A percentile compares a stretch with the other conserved stretches of the same genome.
Conservation (phyloP, 768 basidiomycete genomes). For the Mycena haematopus region DNA sequence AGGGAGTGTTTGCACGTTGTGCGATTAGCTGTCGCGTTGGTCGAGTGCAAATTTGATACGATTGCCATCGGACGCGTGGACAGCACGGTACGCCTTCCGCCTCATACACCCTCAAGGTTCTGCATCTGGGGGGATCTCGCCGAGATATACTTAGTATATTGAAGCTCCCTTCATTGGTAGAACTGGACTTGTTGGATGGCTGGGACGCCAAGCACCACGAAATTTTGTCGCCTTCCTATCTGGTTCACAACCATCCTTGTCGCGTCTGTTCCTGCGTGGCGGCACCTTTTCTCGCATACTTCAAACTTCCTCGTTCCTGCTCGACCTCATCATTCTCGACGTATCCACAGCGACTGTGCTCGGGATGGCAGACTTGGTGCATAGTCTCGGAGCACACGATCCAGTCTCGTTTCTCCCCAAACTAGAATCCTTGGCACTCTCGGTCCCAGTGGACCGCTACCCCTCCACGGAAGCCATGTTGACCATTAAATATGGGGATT, state of each 20-base stretch:
- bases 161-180: neutral
- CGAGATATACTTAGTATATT: neutral
- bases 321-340: neutral
- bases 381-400: neutral
- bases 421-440: neutral
- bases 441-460: neutral
- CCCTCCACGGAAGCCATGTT: no score
- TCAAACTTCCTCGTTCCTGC: neutral
- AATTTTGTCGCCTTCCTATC: neutral
- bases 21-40: neutral
- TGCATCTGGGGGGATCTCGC: neutral
- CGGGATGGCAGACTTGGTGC: neutral
- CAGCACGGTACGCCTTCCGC: neutral
- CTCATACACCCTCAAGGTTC: neutral
- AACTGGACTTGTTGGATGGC: neutral
- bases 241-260: neutral
- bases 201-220: neutral
- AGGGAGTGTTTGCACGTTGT: neutral
- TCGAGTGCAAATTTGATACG: slow-evolving; percentile 1
- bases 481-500: neutral
- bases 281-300: neutral
- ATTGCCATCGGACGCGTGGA: neutral
- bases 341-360: neutral
- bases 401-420: slow-evolving; percentile 1
- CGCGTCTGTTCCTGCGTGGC: neutral